Percentiles rank a stretch among this genome's conserved stretches.
phyloP scores from a whole-genome alignment of 1,284 basidiomycete species.

The Coniferiporia sulphurascens region DNA sequence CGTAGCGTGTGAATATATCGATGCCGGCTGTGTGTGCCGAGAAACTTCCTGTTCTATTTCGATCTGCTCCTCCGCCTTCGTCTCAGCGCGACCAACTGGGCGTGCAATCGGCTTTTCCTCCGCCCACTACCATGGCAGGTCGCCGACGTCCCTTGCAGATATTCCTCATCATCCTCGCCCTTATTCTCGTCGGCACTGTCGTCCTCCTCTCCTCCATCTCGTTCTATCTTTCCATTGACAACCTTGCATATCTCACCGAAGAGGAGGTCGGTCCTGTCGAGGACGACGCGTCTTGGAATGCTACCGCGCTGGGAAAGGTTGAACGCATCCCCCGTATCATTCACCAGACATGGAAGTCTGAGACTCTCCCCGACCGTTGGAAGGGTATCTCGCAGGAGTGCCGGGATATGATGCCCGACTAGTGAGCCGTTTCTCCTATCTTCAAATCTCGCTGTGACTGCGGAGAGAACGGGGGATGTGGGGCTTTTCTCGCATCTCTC shows the following conservation, averaged over 20 bases:
- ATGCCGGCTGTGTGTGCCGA: too few species aligned
- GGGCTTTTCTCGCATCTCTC: neutral
- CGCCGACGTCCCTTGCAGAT: conserved; percentile 62
- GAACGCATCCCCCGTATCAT: conserved; percentile 89
- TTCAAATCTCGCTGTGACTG: neutral
- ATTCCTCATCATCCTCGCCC: conserved; percentile 72
- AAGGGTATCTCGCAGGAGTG: conserved; percentile 74
- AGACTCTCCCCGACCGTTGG: conserved; percentile 84
- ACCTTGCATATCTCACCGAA: conserved; percentile 75
- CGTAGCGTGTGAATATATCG: too few species aligned
- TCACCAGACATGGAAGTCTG: conserved; percentile 98
- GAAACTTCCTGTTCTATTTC: too few species aligned
- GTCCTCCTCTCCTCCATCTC: conserved; percentile 88
- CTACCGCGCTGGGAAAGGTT: conserved; percentile 50
- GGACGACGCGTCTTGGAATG: conserved; percentile 51
- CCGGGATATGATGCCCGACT: conserved; percentile 89
- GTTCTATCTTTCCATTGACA: conserved; percentile 84
- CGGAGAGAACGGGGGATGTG: neutral
- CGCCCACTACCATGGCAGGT: conserved; percentile 19
- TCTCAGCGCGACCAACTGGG: conserved; percentile 7
- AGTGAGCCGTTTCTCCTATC: conserved; percentile 53
- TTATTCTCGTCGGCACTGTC: conserved; percentile 88
- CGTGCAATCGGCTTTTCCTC: conserved; percentile 14
- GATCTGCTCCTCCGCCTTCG: neutral
- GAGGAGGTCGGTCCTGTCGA: conserved; percentile 63